These are phyloP conservation scores for Canariomyces notabilis DNA, from an alignment of 2,329 filamentous ascomycete species.

Conservation along the genomic window DNA sequence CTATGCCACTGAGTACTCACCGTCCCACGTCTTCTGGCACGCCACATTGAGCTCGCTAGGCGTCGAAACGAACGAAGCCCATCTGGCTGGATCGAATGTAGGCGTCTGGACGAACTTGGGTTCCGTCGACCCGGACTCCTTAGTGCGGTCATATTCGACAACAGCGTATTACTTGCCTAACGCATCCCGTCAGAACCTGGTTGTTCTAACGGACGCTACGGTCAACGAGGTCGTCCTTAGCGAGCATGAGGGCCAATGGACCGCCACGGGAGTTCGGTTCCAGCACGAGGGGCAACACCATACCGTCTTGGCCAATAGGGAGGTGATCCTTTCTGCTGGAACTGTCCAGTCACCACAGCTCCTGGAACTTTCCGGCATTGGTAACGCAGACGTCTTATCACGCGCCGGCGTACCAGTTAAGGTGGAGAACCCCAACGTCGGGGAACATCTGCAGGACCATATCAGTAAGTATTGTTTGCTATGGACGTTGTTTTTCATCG, in stretches of 20 bases:
- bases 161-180: conserved; percentile 12
- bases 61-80: conserved; percentile 32
- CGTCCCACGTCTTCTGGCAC: conserved; percentile 43
- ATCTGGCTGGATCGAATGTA: conserved; percentile 36
- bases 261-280: conserved; percentile 38
- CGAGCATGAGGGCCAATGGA: not conserved
- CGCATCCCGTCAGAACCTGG: conserved; percentile 13
- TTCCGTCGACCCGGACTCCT: conserved; percentile 31
- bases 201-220: conserved; percentile 12
- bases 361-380: conserved; percentile 58
- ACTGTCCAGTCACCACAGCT: conserved; percentile 52
- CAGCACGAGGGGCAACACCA: conserved; percentile 31
- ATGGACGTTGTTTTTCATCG: too few relatives aligned
- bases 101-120: conserved; percentile 36
- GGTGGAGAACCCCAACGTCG: conserved; percentile 40
- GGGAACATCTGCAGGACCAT: conserved; percentile 44
- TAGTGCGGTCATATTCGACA: conserved; percentile 37
- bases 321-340: conserved; percentile 57
- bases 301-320: conserved; percentile 33
- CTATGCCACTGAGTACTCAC: conserved; percentile 37
- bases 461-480: too few relatives aligned
- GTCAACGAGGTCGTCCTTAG: conserved; percentile 6
- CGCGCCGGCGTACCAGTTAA: conserved; percentile 39
- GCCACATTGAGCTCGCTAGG: conserved; percentile 34
- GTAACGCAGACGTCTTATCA: conserved; percentile 39